Conservation (phyloP, 352 stramenopile genomes). For the Phytophthora chlamydospora region DNA sequence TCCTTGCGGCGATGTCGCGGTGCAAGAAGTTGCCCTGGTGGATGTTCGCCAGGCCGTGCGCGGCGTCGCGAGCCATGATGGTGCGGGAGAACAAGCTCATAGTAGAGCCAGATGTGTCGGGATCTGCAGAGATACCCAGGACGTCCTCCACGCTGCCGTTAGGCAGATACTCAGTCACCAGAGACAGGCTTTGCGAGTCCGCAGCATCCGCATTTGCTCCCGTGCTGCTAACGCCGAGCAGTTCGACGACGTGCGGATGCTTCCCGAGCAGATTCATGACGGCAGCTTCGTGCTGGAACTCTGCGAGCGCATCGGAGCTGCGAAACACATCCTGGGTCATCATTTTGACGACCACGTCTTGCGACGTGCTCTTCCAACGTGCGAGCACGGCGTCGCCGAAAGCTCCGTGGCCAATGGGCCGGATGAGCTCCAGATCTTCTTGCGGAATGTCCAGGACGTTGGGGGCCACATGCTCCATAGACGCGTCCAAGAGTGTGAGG, state of each 20-base stretch:
- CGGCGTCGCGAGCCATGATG: slow-evolving; percentile 69
- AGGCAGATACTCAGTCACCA: slow-evolving; percentile 75
- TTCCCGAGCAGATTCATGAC: slow-evolving; percentile 82
- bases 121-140: slow-evolving; percentile 16
- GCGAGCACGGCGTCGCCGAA: slow-evolving; percentile 77
- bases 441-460: slow-evolving; percentile 54
- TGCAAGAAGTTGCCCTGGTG: slow-evolving; percentile 69
- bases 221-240: slow-evolving; percentile 53
- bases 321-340: slow-evolving; percentile 52
- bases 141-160: slow-evolving; percentile 73
- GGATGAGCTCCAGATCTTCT: slow-evolving; percentile 56
- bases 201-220: slow-evolving; percentile 1
- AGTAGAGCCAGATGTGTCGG: slow-evolving; percentile 1
- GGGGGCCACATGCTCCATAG: slow-evolving; percentile 54
- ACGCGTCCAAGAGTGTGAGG: slow-evolving; percentile 41
- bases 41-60: slow-evolving; percentile 70
- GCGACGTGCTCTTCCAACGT: slow-evolving; percentile 52
- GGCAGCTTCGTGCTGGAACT: slow-evolving; percentile 70
- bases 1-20: slow-evolving; percentile 70
- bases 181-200: slow-evolving; percentile 30
- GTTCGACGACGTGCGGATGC: slow-evolving; percentile 71
- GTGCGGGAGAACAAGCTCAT: slow-evolving; percentile 64
- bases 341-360: slow-evolving; percentile 72
- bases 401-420: slow-evolving; percentile 63
- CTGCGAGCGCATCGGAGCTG: slow-evolving; percentile 48